Base-by-base conservation (phyloP, 768 basidiomycete species). In the Amanita rubescens region DNA sequence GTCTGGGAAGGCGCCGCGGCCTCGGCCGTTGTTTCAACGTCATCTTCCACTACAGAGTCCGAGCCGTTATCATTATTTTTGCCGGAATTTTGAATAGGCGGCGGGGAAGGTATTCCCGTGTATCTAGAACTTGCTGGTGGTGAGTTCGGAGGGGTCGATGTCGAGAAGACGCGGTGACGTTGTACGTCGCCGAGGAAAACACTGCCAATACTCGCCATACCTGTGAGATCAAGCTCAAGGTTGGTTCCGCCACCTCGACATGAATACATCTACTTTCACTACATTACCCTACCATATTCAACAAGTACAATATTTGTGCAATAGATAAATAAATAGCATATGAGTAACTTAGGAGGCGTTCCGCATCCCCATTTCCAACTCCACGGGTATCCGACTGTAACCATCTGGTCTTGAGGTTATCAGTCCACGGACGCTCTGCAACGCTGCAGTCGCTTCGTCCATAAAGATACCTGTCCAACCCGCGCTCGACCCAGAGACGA, bases 131-230 rank as follows among this genome's bases (percentile, higher is more conserved):
- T 63, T 10, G 69, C 67, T 30, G 75, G 69, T 51, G 75, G 72
- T 44, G 75, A 73, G 22, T 71, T 68, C 54, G 74, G 69, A 12
- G 73, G 71, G 51, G 77, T 72, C n/a, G 79, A 75, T 19, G 82
- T 78, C 35, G 79, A 79, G 11, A 86, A 66, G 38, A 84, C 68
- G 38, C 86, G 81, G 59, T 77, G 75, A 57, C 85, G 82, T 63
- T 81, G 79, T 7, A 81, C 67, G 70, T 91, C 90, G 53, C 89
- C 90, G 51, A 91, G 75, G 67, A 91, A 91, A 20, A 86, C 88
- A 62, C 85, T 87, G 47, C 89, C 87, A 51, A 90, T 77, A 58
- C 65, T 72, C 44, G 80, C 69, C 80, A 81, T 79, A 30, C 8
- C 27, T 30, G 27, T 30, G 27, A 30, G 27, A n/a, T n/a, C n/a